Percentiles rank a stretch among this genome's conserved stretches.
Conservation (phyloP, 2,329 filamentous ascomycete species). For the Capronia epimyces region DNA sequence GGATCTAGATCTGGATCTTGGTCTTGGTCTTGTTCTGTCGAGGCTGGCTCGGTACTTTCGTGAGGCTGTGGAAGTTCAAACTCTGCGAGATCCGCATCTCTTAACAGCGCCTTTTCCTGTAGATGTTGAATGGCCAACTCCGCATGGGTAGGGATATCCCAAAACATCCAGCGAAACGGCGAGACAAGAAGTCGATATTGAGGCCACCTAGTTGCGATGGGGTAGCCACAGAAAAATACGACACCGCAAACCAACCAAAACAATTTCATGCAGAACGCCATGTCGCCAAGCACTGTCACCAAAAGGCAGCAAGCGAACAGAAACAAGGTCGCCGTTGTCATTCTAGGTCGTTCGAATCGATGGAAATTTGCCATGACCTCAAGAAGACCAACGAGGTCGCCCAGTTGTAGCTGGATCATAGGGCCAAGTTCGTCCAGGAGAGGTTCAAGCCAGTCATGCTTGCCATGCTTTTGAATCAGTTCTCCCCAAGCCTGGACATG, state of each 20-base stretch:
- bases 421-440: slow-evolving; percentile 36
- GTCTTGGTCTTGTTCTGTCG: background rate
- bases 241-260: slow-evolving; percentile 34
- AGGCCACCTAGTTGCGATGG: slow-evolving; percentile 35
- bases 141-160: slow-evolving; percentile 38
- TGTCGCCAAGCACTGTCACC: slow-evolving; percentile 31
- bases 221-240: slow-evolving; percentile 36
- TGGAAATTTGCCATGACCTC: slow-evolving; percentile 38
- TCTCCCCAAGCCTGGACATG: slow-evolving; percentile 36
- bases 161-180: slow-evolving; percentile 36
- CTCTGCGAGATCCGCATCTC: slow-evolving; percentile 11
- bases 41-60: background rate
- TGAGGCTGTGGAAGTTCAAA: slow-evolving; percentile 5
- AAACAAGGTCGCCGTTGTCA: slow-evolving; percentile 34
- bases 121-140: slow-evolving; percentile 21
- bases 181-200: slow-evolving; percentile 36
- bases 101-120: slow-evolving; percentile 20
- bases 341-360: slow-evolving; percentile 34
- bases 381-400: slow-evolving; percentile 36
- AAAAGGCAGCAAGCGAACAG: slow-evolving; percentile 34
- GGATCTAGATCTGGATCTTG: background rate
- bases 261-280: slow-evolving; percentile 36
- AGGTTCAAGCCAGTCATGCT: slow-evolving; percentile 37
- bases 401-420: slow-evolving; percentile 36
- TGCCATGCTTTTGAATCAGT: slow-evolving; percentile 36